A percentile compares a stretch with the other conserved stretches of the same genome.
phyloP scores from a whole-genome alignment of 2,329 filamentous ascomycete genomes.

The Aspergillus caelatus region DNA sequence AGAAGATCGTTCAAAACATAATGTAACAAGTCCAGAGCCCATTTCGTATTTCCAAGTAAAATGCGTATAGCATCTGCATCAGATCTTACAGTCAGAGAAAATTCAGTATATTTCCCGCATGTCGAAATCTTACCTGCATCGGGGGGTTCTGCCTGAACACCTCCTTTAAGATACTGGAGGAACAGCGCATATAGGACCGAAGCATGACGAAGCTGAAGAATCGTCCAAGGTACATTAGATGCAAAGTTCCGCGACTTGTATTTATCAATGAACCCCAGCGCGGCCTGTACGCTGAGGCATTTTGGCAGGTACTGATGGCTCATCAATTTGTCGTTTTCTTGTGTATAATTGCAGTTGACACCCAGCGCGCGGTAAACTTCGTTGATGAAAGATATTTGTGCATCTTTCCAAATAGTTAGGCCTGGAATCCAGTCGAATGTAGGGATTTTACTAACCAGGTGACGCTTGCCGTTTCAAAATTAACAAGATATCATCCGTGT shows the following conservation, averaged over 20 bases:
- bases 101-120: not conserved
- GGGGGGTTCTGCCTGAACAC: constrained; percentile 46
- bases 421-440: constrained; percentile 30
- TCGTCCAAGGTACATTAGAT: constrained; percentile 74
- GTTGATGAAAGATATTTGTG: constrained; percentile 64
- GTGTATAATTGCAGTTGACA: constrained; percentile 78
- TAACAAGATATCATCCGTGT: constrained; percentile 73
- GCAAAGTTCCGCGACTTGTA: constrained; percentile 63
- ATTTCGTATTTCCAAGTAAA: constrained; percentile 74
- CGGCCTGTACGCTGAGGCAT: constrained; percentile 76
- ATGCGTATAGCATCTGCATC: constrained; percentile 68
- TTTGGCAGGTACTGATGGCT: constrained; percentile 73
- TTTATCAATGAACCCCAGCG: constrained; percentile 72
- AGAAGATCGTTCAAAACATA: constrained; percentile 60
- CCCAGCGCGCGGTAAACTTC: constrained; percentile 71
- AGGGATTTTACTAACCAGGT: constrained; percentile 40
- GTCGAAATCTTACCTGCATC: constrained; percentile 57
- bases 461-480: constrained; percentile 58
- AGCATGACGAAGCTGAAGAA: constrained; percentile 73
- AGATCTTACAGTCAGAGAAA: constrained; percentile 1
- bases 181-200: constrained; percentile 65
- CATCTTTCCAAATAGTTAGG: constrained; percentile 48
- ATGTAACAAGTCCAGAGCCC: constrained; percentile 69
- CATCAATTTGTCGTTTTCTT: constrained; percentile 75
- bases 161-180: constrained; percentile 65